These are phyloP conservation scores for Colletotrichum incanum DNA, from an alignment of 2,329 filamentous ascomycete species.

Conservation along the genomic window DNA sequence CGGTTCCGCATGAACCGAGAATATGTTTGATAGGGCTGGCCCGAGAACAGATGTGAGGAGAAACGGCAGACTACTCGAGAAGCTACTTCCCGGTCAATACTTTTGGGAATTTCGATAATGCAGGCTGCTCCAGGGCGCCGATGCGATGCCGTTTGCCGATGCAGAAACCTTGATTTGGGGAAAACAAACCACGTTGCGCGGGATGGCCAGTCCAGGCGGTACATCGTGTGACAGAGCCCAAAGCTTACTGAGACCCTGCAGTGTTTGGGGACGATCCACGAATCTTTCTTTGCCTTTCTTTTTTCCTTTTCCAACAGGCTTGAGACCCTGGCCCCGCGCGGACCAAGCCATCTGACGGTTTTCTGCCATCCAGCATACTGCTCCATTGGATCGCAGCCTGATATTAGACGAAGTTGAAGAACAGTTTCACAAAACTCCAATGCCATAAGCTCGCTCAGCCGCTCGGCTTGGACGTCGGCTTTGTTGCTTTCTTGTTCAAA, in stretches of 20 bases:
- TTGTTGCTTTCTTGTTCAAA: constrained; percentile 11
- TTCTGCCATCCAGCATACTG: constrained; percentile 24
- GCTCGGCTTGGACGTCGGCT: constrained; percentile 16
- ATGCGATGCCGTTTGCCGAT: constrained; percentile 28
- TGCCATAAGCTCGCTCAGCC: constrained; percentile 14
- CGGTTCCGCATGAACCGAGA: constrained; percentile 24
- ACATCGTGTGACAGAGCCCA: constrained; percentile 14
- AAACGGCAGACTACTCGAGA: background rate
- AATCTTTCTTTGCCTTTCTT: constrained; percentile 15
- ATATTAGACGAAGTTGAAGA: constrained; percentile 30
- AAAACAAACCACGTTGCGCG: background rate
- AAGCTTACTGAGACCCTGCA: constrained; percentile 15
- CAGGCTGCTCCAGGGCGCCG: background rate
- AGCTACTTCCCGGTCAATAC: background rate
- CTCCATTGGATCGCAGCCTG: constrained; percentile 28
- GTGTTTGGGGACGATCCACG: constrained; percentile 2
- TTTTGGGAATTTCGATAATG: too few species aligned
- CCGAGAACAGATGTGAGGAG: constrained; percentile 8
- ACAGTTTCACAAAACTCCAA: constrained; percentile 6
- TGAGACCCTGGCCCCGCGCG: constrained; percentile 5
- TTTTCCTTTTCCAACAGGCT: constrained; percentile 1
- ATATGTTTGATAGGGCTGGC: constrained; percentile 17
- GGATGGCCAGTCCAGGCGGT: constrained; percentile 19
- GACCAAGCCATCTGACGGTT: constrained; percentile 16
- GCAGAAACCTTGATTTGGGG: constrained; percentile 21